Base-by-base conservation (phyloP, 306 rosid genomes). In the Vicia sativa region DNA sequence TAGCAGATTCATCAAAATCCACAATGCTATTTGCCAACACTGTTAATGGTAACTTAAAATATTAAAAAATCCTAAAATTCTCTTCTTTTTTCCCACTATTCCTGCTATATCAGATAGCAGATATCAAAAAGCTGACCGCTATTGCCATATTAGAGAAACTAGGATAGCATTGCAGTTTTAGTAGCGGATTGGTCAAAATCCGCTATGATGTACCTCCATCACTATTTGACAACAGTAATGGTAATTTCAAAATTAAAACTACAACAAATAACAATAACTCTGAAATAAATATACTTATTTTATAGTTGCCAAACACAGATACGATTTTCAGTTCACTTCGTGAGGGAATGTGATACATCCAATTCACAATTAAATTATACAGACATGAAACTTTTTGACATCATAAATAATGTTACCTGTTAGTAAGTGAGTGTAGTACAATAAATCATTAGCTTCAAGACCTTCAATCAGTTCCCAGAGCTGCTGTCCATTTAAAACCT, bases 401-500 rank as follows among this genome's bases (percentile, higher is more conserved):
- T 43, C 67, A 65, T 35, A 35, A 71, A 85, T 15, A 3, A 38
- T 18, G 12, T 16, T 55, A 62, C 96, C 96, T 75, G 96, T 90
- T 66, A 90, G 68, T 78, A 90, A 84, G 80, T 90, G 96, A 72
- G 96, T 90, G 68, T 90, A 90, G 84, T 83, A 85, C 71, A 87
- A 68, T 63, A 90, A 74, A 67, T 90, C 77, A 85, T 90, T 90
- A 25, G 76, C 81, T 81, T 77, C 83, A 58, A 90, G 96, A 82
- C 96, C 96, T 79, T 87, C 84, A 67, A 87, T 65, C 48, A 87
- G 54, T 11, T 87, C 91, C 83, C 96, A 85, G 16, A 90, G 83
- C 66, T 90, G 87, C 73, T 77, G 66, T 71, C 96, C 96, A 68
- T 90, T 84, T 81, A 90, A 83, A 77, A 90, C 95, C 76, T 90